phyloP scores from a whole-genome alignment of 2,329 filamentous ascomycete genomes.

The Colletotrichum salicis region DNA sequence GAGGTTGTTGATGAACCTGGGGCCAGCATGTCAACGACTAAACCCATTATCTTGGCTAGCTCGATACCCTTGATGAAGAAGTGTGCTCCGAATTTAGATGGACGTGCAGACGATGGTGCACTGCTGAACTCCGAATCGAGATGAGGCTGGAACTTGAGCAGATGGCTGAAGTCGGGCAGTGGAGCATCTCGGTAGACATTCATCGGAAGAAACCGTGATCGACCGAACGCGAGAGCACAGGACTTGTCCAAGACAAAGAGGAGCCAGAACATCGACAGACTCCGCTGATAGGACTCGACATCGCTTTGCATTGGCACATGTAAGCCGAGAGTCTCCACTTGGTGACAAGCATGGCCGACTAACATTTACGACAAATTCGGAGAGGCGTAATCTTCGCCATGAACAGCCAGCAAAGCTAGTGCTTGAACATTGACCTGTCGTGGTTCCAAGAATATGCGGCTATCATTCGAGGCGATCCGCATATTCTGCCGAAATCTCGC shows the following conservation, averaged over 20 bases:
- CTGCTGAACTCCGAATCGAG: neutral
- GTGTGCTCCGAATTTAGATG: conserved; percentile 1
- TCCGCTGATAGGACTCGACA: neutral
- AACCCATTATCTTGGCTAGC: conserved; percentile 4
- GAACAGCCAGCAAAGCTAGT: neutral
- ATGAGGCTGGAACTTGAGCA: conserved; percentile 15
- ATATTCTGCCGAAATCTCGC: conserved; percentile 9
- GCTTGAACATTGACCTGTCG: neutral
- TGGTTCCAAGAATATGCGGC: conserved; percentile 17
- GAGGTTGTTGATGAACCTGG: neutral
- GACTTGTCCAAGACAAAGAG: conserved; percentile 15
- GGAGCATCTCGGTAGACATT: neutral
- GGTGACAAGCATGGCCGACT: conserved; percentile 17
- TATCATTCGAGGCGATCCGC: conserved; percentile 7
- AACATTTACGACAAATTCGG: conserved; percentile 20
- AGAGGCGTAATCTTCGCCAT: conserved; percentile 21
- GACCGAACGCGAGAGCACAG: conserved; percentile 15
- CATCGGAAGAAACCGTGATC: conserved; percentile 9
- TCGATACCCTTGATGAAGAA: neutral
- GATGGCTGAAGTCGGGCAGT: conserved; percentile 4
- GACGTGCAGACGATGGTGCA: neutral
- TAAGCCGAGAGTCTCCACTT: conserved; percentile 14
- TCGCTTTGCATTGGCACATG: neutral
- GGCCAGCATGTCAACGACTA: neutral
- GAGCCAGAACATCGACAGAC: conserved; percentile 10